Evolutionary conservation across 225 moss, liverwort and hornwort species (phyloP).

Genomic region (Antitrichia curtipendula): DNA sequence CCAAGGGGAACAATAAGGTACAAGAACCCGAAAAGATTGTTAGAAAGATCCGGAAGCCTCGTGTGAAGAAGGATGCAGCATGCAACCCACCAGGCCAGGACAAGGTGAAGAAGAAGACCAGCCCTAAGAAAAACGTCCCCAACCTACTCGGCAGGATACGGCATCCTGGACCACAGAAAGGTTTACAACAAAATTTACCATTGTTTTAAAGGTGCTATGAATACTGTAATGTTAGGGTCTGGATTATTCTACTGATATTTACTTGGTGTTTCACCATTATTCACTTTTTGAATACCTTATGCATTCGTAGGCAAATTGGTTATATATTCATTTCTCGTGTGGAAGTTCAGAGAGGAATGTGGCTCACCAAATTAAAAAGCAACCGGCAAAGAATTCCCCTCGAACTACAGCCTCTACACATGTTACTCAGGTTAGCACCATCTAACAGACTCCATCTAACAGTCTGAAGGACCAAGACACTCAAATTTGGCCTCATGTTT

Average conservation of each 20-base stretch:
- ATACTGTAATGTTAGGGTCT: not conserved
- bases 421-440: not conserved
- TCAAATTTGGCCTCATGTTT: not conserved
- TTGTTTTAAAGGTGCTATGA: not conserved
- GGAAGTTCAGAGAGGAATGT: constrained; percentile 17
- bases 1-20: constrained; percentile 5
- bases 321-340: not conserved
- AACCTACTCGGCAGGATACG: not conserved
- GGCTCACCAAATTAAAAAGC: not conserved
- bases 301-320: not conserved
- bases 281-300: not conserved
- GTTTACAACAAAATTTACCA: not conserved
- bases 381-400: not conserved
- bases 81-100: not conserved
- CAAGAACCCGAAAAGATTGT: not conserved
- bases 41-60: not conserved
- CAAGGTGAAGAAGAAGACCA: not conserved
- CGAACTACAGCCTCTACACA: not conserved
- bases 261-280: not conserved
- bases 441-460: not conserved
- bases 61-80: not conserved
- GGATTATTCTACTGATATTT: not conserved
- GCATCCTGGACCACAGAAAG: constrained; percentile 1
- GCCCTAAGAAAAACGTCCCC: not conserved
- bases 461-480: not conserved